phyloP scores from a whole-genome alignment of 108 stramenopile species.

The Schizochytrium sp. region DNA sequence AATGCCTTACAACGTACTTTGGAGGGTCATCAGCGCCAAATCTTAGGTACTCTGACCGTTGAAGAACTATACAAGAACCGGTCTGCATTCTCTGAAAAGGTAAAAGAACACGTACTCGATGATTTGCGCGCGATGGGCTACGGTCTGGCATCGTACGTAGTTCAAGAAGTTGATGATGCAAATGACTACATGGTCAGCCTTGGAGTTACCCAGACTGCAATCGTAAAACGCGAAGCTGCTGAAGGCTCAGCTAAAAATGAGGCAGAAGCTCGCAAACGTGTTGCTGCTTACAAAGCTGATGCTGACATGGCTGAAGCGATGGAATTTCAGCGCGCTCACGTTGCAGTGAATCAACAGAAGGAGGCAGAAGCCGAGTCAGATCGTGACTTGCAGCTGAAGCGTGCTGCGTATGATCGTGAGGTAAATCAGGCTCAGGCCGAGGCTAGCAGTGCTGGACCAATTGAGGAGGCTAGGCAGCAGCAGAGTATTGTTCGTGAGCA shows the following conservation, averaged over 20 bases:
- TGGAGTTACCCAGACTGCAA: conserved; percentile 71
- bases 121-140: conserved; percentile 71
- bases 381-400: conserved; percentile 56
- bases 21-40: conserved; percentile 70
- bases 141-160: conserved; percentile 70
- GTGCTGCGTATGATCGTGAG: conserved; percentile 67
- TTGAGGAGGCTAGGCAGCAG: conserved; percentile 70
- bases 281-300: conserved; percentile 70
- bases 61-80: conserved; percentile 68
- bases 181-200: conserved; percentile 73
- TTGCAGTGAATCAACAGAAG: conserved; percentile 66
- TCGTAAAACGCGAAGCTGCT: conserved; percentile 72
- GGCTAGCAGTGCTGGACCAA: conserved; percentile 65
- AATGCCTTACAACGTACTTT: conserved; percentile 57
- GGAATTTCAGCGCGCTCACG: conserved; percentile 62
- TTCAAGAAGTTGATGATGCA: conserved; percentile 66
- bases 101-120: conserved; percentile 61
- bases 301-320: conserved; percentile 69
- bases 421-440: conserved; percentile 66
- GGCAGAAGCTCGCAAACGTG: conserved; percentile 71
- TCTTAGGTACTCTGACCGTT: conserved; percentile 65
- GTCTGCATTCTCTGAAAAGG: conserved; percentile 63
- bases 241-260: conserved; percentile 70
- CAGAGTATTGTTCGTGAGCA: conserved; percentile 69
- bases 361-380: conserved; percentile 65